Evolutionary conservation across 2,329 filamentous ascomycete genomes (phyloP).

Genomic region (Colletotrichum endophyticum): DNA sequence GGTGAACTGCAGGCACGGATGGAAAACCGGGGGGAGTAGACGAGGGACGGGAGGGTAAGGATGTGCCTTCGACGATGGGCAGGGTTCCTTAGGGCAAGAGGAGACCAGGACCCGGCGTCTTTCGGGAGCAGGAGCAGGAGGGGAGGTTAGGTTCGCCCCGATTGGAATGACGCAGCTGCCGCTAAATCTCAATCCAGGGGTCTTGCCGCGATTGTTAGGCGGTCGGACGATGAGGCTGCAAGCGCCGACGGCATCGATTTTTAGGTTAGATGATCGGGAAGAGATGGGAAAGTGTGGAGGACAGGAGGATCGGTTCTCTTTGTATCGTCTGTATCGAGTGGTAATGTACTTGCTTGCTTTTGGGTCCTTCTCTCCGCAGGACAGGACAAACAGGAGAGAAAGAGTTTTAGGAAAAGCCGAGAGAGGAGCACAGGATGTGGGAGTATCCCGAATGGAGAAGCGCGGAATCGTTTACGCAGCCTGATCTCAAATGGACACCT

Average conservation of each 20-base stretch:
- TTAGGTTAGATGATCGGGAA: slow-evolving; percentile 8
- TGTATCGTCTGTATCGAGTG: background rate
- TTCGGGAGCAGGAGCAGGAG: background rate
- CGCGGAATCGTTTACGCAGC: background rate
- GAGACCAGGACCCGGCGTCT: background rate
- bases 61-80: background rate
- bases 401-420: background rate
- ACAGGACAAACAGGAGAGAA: background rate
- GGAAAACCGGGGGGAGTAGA: background rate
- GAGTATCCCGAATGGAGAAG: background rate
- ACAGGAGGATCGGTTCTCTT: background rate
- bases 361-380: background rate
- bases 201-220: background rate
- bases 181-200: slow-evolving; percentile 2
- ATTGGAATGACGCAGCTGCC: slow-evolving; percentile 6
- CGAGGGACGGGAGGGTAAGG: background rate
- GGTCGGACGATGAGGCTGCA: slow-evolving; percentile 11
- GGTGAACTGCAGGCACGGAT: background rate
- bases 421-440: background rate
- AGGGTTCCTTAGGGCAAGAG: slow-evolving; percentile 5
- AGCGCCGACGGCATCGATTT: slow-evolving; percentile 6
- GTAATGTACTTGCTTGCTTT: background rate
- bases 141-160: slow-evolving; percentile 1
- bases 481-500: background rate
- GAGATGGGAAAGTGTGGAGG: background rate